A percentile compares a stretch with the other conserved stretches of the same genome.
These are phyloP conservation scores for Cercospora sesami DNA, from an alignment of 2,329 filamentous ascomycete species.

Conservation along the genomic window DNA sequence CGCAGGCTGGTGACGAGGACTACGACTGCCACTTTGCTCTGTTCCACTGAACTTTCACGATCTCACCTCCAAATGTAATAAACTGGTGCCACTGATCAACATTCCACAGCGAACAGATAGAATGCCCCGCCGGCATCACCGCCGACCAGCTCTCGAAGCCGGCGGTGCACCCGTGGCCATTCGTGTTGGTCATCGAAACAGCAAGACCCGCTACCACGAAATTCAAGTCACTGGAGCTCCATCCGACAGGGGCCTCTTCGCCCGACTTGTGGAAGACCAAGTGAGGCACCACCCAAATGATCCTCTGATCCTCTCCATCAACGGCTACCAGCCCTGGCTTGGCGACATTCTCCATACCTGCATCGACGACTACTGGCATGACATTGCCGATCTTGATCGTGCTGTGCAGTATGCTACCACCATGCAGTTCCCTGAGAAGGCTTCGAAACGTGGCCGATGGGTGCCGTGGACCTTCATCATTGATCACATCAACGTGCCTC, in stretches of 20 bases:
- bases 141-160: slow-evolving; percentile 30
- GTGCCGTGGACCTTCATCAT: slow-evolving; percentile 43
- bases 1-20: not conserved
- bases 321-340: slow-evolving; percentile 41
- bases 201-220: slow-evolving; percentile 33
- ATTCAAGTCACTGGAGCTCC: slow-evolving; percentile 31
- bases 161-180: slow-evolving; percentile 32
- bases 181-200: slow-evolving; percentile 36
- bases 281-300: slow-evolving; percentile 36
- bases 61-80: not conserved
- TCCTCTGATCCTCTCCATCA: slow-evolving; percentile 39
- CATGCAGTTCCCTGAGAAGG: slow-evolving; percentile 41
- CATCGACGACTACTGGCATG: slow-evolving; percentile 38
- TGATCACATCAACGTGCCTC: slow-evolving; percentile 42
- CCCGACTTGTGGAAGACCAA: slow-evolving; percentile 37
- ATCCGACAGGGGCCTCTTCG: slow-evolving; percentile 36
- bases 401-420: slow-evolving; percentile 39
- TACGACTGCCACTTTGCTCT: not conserved
- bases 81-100: not conserved
- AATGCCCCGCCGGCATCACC: slow-evolving; percentile 21
- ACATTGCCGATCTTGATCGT: slow-evolving; percentile 39
- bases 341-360: slow-evolving; percentile 38
- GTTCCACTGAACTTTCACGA: not conserved
- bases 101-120: not conserved
- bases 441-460: slow-evolving; percentile 34